phyloP scores from a whole-genome alignment of 1,284 basidiomycete genomes.

The Leccinum variabile region DNA sequence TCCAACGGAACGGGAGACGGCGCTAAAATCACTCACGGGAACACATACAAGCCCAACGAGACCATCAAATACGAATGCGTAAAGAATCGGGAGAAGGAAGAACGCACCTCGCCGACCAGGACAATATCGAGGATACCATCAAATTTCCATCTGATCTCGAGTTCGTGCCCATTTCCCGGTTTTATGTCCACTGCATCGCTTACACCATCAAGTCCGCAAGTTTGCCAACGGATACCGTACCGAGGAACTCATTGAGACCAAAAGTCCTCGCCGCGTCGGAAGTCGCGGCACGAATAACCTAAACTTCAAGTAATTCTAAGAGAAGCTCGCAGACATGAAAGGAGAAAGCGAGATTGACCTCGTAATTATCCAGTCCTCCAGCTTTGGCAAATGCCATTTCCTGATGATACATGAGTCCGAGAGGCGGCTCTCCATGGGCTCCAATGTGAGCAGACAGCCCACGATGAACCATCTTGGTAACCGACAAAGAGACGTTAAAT shows the following conservation, averaged over 20 bases:
- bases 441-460: slow-evolving; percentile 65
- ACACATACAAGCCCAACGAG: slow-evolving; percentile 60
- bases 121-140: slow-evolving; percentile 57
- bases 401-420: slow-evolving; percentile 72
- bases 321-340: neutral
- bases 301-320: neutral
- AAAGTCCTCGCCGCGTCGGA: slow-evolving; percentile 61
- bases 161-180: slow-evolving; percentile 21
- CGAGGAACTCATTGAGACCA: slow-evolving; percentile 58
- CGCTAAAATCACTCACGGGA: slow-evolving; percentile 36
- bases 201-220: slow-evolving; percentile 54
- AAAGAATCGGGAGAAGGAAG: neutral
- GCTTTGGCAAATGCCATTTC: slow-evolving; percentile 64
- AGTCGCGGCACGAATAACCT: slow-evolving; percentile 70
- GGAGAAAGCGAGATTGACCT: slow-evolving; percentile 33
- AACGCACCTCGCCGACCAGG: slow-evolving; percentile 52
- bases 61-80: slow-evolving; percentile 45
- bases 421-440: slow-evolving; percentile 72
- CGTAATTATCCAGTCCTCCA: slow-evolving; percentile 56
- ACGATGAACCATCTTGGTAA: slow-evolving; percentile 62
- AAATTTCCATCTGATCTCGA: slow-evolving; percentile 40
- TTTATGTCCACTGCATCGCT: slow-evolving; percentile 18
- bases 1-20: neutral
- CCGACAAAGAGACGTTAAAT: slow-evolving; percentile 66
- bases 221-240: slow-evolving; percentile 61